Percentiles rank a stretch among this genome's conserved stretches.
Conservation (phyloP, 306 rosid species). For the Crataegus laevigata region DNA sequence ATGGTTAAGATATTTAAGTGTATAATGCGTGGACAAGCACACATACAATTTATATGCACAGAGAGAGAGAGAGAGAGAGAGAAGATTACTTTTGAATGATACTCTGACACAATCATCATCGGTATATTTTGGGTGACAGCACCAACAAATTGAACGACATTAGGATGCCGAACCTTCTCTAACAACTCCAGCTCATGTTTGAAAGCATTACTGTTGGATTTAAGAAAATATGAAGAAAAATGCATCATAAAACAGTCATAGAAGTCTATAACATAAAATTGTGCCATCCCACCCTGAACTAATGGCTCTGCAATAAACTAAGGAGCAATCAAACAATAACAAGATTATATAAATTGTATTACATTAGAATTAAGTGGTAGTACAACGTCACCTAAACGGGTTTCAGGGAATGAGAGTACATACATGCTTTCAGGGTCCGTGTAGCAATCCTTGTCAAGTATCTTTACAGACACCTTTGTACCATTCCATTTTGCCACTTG, state of each 20-base stretch:
- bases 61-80: constrained; percentile 5
- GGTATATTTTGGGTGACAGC: constrained; percentile 98
- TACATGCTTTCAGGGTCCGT: constrained; percentile 85
- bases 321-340: background rate
- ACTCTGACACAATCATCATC: constrained; percentile 97
- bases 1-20: constrained; percentile 6
- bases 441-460: constrained; percentile 82
- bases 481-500: constrained; percentile 99
- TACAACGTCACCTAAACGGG: background rate
- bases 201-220: constrained; percentile 67
- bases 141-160: constrained; percentile 95
- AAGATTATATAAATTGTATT: background rate
- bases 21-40: background rate
- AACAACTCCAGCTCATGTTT: constrained; percentile 77
- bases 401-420: constrained; percentile 6
- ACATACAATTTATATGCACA: background rate
- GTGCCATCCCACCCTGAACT: background rate
- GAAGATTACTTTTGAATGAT: constrained; percentile 75
- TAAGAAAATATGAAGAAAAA: constrained; percentile 9
- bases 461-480: constrained; percentile 91
- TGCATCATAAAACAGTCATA: constrained; percentile 9
- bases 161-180: constrained; percentile 98
- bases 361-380: constrained; percentile 3
- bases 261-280: background rate
- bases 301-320: background rate